Percentiles rank a stretch among this genome's conserved stretches.
Evolutionary conservation across 352 stramenopile species (phyloP).

Genomic region (Peronospora belbahrii): DNA sequence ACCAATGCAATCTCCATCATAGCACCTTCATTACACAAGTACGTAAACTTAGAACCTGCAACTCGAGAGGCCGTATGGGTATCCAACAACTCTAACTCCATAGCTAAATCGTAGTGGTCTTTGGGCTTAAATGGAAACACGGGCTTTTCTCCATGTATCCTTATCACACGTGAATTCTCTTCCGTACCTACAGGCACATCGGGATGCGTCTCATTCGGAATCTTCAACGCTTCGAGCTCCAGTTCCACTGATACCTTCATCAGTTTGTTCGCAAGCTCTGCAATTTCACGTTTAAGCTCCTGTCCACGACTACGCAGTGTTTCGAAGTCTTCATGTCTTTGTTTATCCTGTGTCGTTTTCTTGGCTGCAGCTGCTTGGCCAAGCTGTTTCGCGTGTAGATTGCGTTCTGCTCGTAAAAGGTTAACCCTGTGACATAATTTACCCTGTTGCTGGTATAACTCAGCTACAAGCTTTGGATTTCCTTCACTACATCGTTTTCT

Average conservation of each 20-base stretch:
- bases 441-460: slow-evolving; percentile 54
- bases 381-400: slow-evolving; percentile 55
- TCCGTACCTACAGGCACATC: slow-evolving; percentile 56
- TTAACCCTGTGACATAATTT: slow-evolving; percentile 52
- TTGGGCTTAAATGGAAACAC: slow-evolving; percentile 52
- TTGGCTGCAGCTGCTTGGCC: slow-evolving; percentile 26
- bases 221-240: slow-evolving; percentile 62
- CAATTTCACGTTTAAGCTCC: slow-evolving; percentile 51
- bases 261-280: slow-evolving; percentile 33
- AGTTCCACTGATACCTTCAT: slow-evolving; percentile 36
- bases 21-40: slow-evolving; percentile 79
- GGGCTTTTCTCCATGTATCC: slow-evolving; percentile 46
- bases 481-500: slow-evolving; percentile 60
- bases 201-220: slow-evolving; percentile 72
- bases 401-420: slow-evolving; percentile 54
- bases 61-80: slow-evolving; percentile 60
- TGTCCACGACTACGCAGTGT: slow-evolving; percentile 34
- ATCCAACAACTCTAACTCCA: slow-evolving; percentile 62
- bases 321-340: slow-evolving; percentile 31
- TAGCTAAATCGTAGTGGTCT: slow-evolving; percentile 68
- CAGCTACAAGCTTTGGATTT: slow-evolving; percentile 51
- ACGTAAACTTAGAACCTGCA: slow-evolving; percentile 78
- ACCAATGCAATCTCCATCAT: slow-evolving; percentile 85
- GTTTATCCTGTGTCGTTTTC: slow-evolving; percentile 31
- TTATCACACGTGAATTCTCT: slow-evolving; percentile 43